A percentile compares a stretch with the other conserved stretches of the same genome.
Evolutionary conservation across 345 rosid species (phyloP).

Genomic region (Pseudoturritis turrita): DNA sequence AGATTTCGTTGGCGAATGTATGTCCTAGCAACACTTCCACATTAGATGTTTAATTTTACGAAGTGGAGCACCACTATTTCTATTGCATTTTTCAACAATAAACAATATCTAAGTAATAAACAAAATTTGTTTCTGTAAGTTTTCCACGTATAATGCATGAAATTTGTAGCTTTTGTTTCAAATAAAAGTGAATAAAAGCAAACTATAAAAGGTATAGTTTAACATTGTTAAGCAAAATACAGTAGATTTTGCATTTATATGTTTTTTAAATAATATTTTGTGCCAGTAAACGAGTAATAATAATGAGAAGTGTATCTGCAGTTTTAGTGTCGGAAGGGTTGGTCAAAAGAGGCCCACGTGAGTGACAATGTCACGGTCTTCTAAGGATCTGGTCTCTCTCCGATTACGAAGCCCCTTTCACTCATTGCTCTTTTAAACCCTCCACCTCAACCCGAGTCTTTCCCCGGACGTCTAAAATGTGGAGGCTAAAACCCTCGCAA

Average conservation of each 20-base stretch:
- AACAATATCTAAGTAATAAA: neutral
- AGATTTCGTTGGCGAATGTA: neutral
- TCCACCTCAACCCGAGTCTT: neutral
- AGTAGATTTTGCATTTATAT: slow-evolving; percentile 1
- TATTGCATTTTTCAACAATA: neutral
- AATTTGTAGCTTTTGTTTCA: slow-evolving; percentile 6
- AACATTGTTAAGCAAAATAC: slow-evolving; percentile 19
- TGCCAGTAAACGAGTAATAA: neutral
- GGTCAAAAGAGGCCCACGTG: slow-evolving; percentile 40
- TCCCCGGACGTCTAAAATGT: neutral
- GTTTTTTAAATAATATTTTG: neutral
- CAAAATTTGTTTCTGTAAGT: neutral
- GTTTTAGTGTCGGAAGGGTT: slow-evolving; percentile 28
- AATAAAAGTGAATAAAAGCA: slow-evolving; percentile 25
- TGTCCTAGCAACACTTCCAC: neutral
- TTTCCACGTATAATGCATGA: neutral
- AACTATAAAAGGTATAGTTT: neutral
- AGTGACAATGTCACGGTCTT: slow-evolving; percentile 37
- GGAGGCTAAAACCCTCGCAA: too few species aligned
- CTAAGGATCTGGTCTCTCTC: slow-evolving; percentile 35
- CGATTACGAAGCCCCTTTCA: slow-evolving; percentile 20
- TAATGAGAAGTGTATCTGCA: slow-evolving; percentile 23
- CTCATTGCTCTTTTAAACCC: neutral
- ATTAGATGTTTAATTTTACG: neutral
- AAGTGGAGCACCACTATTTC: neutral